Evolutionary conservation across 2,329 filamentous ascomycete species (phyloP).

Genomic region (Pseudomassariella vexata): DNA sequence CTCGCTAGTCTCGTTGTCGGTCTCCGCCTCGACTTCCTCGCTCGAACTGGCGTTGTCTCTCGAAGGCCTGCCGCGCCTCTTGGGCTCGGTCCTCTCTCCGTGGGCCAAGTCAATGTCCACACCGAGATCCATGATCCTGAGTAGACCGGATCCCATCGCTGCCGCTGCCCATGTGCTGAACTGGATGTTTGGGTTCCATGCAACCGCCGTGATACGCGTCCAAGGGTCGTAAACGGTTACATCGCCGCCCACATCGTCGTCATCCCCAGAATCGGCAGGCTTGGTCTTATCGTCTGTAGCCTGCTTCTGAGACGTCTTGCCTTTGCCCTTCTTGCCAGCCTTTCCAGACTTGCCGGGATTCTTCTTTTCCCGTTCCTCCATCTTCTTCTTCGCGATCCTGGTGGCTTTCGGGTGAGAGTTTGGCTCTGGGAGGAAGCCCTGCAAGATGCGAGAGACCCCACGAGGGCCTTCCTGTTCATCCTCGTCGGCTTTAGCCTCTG

Average conservation of each 20-base stretch:
- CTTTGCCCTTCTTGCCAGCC: slow-evolving; percentile 9
- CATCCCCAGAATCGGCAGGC: slow-evolving; percentile 17
- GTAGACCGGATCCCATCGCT: slow-evolving; percentile 60
- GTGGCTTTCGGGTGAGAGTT: slow-evolving; percentile 40
- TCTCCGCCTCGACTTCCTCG: too few species aligned
- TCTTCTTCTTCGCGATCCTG: slow-evolving; percentile 28
- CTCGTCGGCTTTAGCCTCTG: slow-evolving; percentile 8
- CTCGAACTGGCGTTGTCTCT: too few species aligned
- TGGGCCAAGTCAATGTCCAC: slow-evolving; percentile 26
- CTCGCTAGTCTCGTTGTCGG: too few species aligned
- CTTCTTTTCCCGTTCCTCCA: slow-evolving; percentile 21
- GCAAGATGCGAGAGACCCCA: slow-evolving; percentile 44
- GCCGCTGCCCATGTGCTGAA: slow-evolving; percentile 63
- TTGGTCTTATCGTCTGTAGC: slow-evolving; percentile 8
- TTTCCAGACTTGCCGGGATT: slow-evolving; percentile 23
- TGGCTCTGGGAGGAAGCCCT: slow-evolving; percentile 44
- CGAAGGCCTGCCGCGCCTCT: too few species aligned
- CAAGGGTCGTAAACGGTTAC: slow-evolving; percentile 55
- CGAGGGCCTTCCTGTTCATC: slow-evolving; percentile 25
- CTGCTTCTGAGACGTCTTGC: slow-evolving; percentile 14
- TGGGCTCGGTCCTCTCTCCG: not conserved
- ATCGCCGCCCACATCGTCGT: slow-evolving; percentile 25
- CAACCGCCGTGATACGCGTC: slow-evolving; percentile 55
- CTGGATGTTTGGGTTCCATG: slow-evolving; percentile 64
- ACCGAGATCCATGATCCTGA: slow-evolving; percentile 62